Percentiles rank a stretch among this genome's conserved stretches.
Evolutionary conservation across 2,329 filamentous ascomycete species (phyloP).

Genomic region (Mollisia scopiformis): DNA sequence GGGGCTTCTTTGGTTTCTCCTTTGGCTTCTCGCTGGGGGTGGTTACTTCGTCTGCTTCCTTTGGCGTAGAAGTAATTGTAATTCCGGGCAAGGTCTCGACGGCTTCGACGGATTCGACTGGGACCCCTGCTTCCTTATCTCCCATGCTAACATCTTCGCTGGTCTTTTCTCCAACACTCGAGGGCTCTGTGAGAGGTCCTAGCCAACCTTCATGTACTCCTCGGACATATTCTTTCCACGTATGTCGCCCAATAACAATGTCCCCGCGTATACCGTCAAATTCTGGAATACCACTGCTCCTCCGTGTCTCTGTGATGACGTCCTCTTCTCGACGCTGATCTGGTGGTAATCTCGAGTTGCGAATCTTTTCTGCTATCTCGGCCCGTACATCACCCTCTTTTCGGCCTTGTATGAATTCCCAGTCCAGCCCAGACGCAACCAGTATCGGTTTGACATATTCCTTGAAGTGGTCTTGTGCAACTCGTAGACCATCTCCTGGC

Average conservation of each 20-base stretch:
- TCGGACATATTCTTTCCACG: conserved; percentile 96
- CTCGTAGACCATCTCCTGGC: conserved; percentile 80
- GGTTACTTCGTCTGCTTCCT: conserved; percentile 28
- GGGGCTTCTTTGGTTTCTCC: conserved; percentile 59
- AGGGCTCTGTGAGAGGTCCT: conserved; percentile 73
- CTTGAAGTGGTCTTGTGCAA: conserved; percentile 92
- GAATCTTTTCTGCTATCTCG: conserved; percentile 82
- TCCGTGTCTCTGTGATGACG: conserved; percentile 64
- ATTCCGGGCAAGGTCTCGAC: conserved; percentile 32
- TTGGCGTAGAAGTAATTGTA: conserved; percentile 32
- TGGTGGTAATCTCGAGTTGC: conserved; percentile 61
- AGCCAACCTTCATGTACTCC: conserved; percentile 97
- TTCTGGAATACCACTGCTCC: conserved; percentile 67
- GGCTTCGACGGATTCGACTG: neutral
- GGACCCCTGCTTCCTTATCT: neutral
- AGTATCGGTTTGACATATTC: conserved; percentile 95
- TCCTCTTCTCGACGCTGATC: conserved; percentile 47
- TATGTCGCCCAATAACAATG: conserved; percentile 84
- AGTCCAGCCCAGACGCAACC: conserved; percentile 87
- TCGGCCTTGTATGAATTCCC: conserved; percentile 92
- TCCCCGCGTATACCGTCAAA: conserved; percentile 80
- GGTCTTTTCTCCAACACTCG: conserved; percentile 36
- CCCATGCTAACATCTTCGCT: conserved; percentile 10
- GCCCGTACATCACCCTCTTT: conserved; percentile 92
- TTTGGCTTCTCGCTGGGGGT: conserved; percentile 33